Evolutionary conservation across 2,329 filamentous ascomycete genomes (phyloP).

Genomic region (Phaeosphaeriaceae sp.): DNA sequence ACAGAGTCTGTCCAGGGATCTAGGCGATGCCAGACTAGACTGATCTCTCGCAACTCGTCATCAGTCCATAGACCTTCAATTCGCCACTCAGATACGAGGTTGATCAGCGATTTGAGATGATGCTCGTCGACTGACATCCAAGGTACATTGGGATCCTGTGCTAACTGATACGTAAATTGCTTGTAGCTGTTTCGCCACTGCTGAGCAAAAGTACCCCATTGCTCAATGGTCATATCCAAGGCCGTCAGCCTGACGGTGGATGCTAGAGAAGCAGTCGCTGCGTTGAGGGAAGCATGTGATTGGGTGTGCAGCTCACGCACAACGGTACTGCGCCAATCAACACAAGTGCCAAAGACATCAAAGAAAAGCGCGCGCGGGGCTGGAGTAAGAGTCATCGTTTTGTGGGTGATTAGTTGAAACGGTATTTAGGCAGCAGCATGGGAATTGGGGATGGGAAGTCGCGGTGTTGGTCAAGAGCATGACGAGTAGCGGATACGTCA

Average conservation of each 20-base stretch:
- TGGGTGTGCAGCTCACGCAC: slow-evolving; percentile 62
- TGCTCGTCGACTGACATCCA: slow-evolving; percentile 78
- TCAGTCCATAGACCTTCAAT: slow-evolving; percentile 65
- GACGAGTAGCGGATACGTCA: slow-evolving; percentile 23
- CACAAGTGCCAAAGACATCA: slow-evolving; percentile 80
- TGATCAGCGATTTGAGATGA: slow-evolving; percentile 67
- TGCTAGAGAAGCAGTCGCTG: slow-evolving; percentile 54
- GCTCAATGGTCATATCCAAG: slow-evolving; percentile 58
- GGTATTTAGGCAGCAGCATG: slow-evolving; percentile 4
- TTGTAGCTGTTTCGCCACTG: slow-evolving; percentile 73
- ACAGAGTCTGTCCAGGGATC: slow-evolving; percentile 71
- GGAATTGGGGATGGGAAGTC: slow-evolving; percentile 18
- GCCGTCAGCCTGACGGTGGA: slow-evolving; percentile 57
- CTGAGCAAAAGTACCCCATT: slow-evolving; percentile 71
- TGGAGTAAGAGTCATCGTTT: slow-evolving; percentile 33
- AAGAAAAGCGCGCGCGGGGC: slow-evolving; percentile 68
- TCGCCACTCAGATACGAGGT: slow-evolving; percentile 63
- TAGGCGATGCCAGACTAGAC: slow-evolving; percentile 74
- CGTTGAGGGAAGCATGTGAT: slow-evolving; percentile 57
- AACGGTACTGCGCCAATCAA: slow-evolving; percentile 77
- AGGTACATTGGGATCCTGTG: slow-evolving; percentile 49
- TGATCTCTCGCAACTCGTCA: slow-evolving; percentile 50
- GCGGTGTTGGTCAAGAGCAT: slow-evolving; percentile 17
- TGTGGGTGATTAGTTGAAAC: slow-evolving; percentile 8
- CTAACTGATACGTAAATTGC: slow-evolving; percentile 63